These are phyloP conservation scores for Darksidea phi DNA, from an alignment of 495 filamentous ascomycete genomes.

Conservation along the genomic window DNA sequence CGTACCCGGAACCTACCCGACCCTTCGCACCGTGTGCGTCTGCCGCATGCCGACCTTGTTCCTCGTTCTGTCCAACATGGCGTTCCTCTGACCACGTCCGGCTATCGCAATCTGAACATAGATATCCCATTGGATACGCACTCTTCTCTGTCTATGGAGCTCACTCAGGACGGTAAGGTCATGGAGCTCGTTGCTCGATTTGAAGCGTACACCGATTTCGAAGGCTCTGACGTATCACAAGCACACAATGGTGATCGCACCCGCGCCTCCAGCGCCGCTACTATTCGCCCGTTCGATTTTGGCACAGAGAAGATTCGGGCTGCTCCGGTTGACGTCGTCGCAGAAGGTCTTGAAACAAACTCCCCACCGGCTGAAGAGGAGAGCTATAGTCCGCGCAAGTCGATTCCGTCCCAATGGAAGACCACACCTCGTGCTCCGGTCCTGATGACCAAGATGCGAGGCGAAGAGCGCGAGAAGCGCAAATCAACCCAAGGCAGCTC, in stretches of 20 bases:
- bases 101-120: slow-evolving; percentile 16
- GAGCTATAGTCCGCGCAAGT: slow-evolving; percentile 19
- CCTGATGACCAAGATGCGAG: slow-evolving; percentile 21
- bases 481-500: slow-evolving; percentile 13
- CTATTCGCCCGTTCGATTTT: not conserved
- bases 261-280: slow-evolving; percentile 6
- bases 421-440: slow-evolving; percentile 9
- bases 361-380: not conserved
- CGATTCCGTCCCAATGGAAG: slow-evolving; percentile 14
- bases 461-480: slow-evolving; percentile 18
- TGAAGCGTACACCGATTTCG: slow-evolving; percentile 17
- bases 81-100: not conserved
- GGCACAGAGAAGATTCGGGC: not conserved
- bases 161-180: slow-evolving; percentile 35
- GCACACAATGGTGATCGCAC: slow-evolving; percentile 23
- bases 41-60: slow-evolving; percentile 8
- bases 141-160: slow-evolving; percentile 18
- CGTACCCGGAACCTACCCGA: not conserved
- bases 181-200: slow-evolving; percentile 32
- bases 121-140: slow-evolving; percentile 15
- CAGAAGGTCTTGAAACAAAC: not conserved
- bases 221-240: slow-evolving; percentile 1
- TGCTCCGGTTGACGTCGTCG: not conserved
- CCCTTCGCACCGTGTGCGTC: not conserved
- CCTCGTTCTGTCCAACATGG: slow-evolving; percentile 11